Base-by-base conservation (phyloP, 2,329 filamentous ascomycete genomes). In the Sporothrix dimorphospora region DNA sequence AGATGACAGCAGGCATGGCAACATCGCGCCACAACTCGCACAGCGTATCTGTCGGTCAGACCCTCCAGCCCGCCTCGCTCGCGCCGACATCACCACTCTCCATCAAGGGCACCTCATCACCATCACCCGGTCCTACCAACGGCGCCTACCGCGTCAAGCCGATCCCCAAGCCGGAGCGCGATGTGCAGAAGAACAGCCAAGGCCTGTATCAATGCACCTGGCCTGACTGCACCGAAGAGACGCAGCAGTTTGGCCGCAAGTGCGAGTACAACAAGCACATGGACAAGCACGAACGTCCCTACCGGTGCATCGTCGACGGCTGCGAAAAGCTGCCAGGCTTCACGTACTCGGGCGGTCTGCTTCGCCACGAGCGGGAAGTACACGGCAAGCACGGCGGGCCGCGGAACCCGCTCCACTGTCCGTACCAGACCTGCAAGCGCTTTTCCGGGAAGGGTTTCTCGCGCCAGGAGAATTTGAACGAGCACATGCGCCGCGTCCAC, bases 251-350 rank as follows among this genome's bases (percentile, higher is more conserved):
- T 79, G 86, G 88, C 71, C 89, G 94, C 75, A 95, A 93, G 76
- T 97, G 94, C 83, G 94, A 97, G 83, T 98, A 93, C 93, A 97
- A 94, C 79, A 98, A 98, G 83, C 95, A 98, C 80, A 98, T 98
- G 94, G 95, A 98, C 83, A 97, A 97, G 80, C 95, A 98, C 80
- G 94, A 97, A 77, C 88, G 95, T 14, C 95, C 95, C 1, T 98
- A 98, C 79, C 92, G 94, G 78, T 98, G 95, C 81, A 86, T 85
- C 27, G 90, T 91, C 57, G 86, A 89, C n/a, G 92, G 92, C 49
- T 98, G 95, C 81, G 93, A 95, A 78, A 97, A 97, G 78, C 87
- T 97, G 0, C 92, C 93, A 69, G 95, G 95, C 1, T 98, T 98
- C 81, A 98, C 95, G 0, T 98, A 98, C 80, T 95, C 93, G 0